Evolutionary conservation across 2,329 filamentous ascomycete species (phyloP).

Genomic region (Xylaria hypoxylon): DNA sequence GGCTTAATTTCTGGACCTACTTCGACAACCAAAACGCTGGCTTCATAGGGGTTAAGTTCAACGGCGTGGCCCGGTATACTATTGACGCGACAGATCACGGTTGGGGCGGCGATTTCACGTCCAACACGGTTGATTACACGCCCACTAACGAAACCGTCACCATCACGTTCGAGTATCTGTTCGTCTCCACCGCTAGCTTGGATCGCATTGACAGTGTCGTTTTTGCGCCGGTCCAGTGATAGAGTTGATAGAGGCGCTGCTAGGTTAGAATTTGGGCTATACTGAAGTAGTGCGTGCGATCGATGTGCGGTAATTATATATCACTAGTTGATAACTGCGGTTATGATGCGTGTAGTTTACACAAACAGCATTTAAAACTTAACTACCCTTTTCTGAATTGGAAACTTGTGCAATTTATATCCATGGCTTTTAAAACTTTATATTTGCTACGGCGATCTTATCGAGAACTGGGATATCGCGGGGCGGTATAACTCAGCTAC

Average conservation of each 20-base stretch:
- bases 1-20: conserved; percentile 35
- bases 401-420: too few relatives aligned
- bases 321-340: too few relatives aligned
- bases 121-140: conserved; percentile 27
- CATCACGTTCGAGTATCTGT: conserved; percentile 31
- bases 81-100: conserved; percentile 38
- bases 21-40: conserved; percentile 35
- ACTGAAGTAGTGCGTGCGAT: not conserved
- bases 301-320: too few relatives aligned
- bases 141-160: conserved; percentile 18
- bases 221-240: conserved; percentile 12
- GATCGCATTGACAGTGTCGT: conserved; percentile 27
- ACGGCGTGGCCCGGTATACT: conserved; percentile 24
- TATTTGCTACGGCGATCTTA: too few relatives aligned
- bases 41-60: conserved; percentile 41
- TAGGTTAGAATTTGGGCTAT: not conserved
- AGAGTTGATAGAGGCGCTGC: not conserved
- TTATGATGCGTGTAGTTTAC: too few relatives aligned
- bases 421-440: too few relatives aligned
- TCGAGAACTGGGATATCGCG: too few relatives aligned
- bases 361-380: too few relatives aligned
- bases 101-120: conserved; percentile 13
- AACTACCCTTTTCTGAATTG: too few relatives aligned
- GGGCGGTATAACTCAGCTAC: too few relatives aligned
- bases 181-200: conserved; percentile 1